phyloP scores from a whole-genome alignment of 2,329 filamentous ascomycete species.

The Aureobasidium melanogenum region DNA sequence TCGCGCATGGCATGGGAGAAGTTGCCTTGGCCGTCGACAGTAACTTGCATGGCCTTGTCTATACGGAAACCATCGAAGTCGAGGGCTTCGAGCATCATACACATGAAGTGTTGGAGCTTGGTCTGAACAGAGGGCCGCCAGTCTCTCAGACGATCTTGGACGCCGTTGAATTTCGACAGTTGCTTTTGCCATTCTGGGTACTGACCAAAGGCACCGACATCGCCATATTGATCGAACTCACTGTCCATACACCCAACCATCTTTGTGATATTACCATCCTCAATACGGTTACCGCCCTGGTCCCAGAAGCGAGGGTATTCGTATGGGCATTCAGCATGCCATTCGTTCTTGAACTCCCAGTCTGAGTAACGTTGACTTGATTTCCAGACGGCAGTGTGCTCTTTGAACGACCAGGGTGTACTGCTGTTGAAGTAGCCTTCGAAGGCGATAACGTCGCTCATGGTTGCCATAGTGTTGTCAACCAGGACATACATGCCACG shows the following conservation, averaged over 20 bases:
- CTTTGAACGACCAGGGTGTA: conserved; percentile 45
- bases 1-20: conserved; percentile 49
- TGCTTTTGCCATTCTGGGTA: conserved; percentile 56
- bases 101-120: conserved; percentile 53
- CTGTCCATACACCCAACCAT: conserved; percentile 36
- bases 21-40: conserved; percentile 51
- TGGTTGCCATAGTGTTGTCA: conserved; percentile 56
- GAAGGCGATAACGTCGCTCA: conserved; percentile 57
- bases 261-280: conserved; percentile 22
- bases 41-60: conserved; percentile 58
- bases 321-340: conserved; percentile 37
- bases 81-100: conserved; percentile 53
- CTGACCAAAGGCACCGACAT: conserved; percentile 54
- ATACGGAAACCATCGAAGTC: conserved; percentile 60
- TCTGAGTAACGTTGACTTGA: conserved; percentile 47
- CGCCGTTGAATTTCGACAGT: conserved; percentile 56
- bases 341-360: conserved; percentile 46
- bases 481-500: conserved; percentile 57
- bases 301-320: conserved; percentile 58
- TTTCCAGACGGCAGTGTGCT: conserved; percentile 53
- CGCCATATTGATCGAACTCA: conserved; percentile 55
- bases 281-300: conserved; percentile 50
- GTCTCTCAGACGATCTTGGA: conserved; percentile 58
- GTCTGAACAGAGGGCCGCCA: conserved; percentile 51
- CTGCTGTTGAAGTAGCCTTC: conserved; percentile 51